A percentile compares a stretch with the other conserved stretches of the same genome.
Evolutionary conservation across 768 basidiomycete genomes (phyloP).

Genomic region (Lepiota brunneoincarnata): DNA sequence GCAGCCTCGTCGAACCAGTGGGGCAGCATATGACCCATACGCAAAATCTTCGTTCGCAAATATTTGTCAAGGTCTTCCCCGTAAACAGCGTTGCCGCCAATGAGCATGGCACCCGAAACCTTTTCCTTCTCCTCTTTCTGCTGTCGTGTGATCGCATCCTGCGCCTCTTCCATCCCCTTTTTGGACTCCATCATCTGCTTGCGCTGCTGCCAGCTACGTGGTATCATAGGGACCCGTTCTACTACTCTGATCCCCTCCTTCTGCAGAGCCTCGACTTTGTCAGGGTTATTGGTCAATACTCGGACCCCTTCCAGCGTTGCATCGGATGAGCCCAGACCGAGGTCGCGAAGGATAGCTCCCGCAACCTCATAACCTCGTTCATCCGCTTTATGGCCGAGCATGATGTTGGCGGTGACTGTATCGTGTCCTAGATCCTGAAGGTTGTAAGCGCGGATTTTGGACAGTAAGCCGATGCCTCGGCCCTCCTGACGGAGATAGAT

Average conservation of each 20-base stretch:
- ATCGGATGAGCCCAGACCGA: constrained; percentile 63
- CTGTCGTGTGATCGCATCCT: constrained; percentile 16
- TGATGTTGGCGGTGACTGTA: constrained; percentile 95
- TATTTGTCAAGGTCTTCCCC: constrained; percentile 94
- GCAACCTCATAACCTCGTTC: constrained; percentile 93
- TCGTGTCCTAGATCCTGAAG: constrained; percentile 97
- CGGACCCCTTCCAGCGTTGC: constrained; percentile 52
- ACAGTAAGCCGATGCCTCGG: constrained; percentile 91
- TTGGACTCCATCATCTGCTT: constrained; percentile 29
- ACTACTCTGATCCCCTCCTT: constrained; percentile 76
- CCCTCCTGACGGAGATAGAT: constrained; percentile 97
- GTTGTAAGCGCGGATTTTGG: constrained; percentile 97
- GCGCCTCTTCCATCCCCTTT: constrained; percentile 15
- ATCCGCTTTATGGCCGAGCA: constrained; percentile 94
- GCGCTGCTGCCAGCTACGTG: constrained; percentile 75
- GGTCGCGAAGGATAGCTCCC: constrained; percentile 83
- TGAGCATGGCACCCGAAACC: constrained; percentile 68
- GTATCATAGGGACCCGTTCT: constrained; percentile 94
- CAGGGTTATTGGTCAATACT: constrained; percentile 96
- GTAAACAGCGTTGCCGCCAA: constrained; percentile 72
- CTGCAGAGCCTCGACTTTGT: constrained; percentile 88
- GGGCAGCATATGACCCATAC: constrained; percentile 94
- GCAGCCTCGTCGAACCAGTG: constrained; percentile 42
- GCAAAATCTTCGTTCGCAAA: constrained; percentile 90
- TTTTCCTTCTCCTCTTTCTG: constrained; percentile 34